These are phyloP conservation scores for Staphylotrichum tortipilum DNA, from an alignment of 495 filamentous ascomycete genomes.

Conservation along the genomic window DNA sequence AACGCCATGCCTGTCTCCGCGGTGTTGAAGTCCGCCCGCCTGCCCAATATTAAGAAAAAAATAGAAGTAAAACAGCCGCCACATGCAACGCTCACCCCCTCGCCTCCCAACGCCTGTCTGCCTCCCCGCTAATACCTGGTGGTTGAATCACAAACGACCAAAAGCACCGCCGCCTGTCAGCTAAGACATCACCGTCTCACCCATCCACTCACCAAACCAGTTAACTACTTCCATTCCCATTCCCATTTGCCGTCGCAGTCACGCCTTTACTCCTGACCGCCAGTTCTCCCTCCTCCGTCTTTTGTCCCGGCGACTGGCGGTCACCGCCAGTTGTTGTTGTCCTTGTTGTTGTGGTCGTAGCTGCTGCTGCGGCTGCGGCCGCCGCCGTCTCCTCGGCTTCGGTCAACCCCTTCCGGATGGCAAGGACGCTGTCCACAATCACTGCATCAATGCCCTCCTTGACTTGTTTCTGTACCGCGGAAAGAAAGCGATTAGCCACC, in stretches of 20 bases:
- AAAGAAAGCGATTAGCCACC: neutral
- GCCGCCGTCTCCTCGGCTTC: constrained; percentile 16
- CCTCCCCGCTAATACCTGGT: no score
- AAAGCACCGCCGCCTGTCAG: no score
- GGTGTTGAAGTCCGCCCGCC: constrained; percentile 4
- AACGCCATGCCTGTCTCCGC: neutral
- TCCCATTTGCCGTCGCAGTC: neutral
- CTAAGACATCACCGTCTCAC: no score
- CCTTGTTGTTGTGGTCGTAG: no score
- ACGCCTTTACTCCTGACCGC: constrained; percentile 1
- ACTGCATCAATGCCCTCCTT: constrained; percentile 94
- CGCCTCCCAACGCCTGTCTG: neutral
- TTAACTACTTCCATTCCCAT: neutral
- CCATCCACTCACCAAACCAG: no score
- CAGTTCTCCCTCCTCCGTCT: constrained; percentile 6
- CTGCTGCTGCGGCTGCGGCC: neutral
- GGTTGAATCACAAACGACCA: neutral
- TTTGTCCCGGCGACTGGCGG: constrained; percentile 1
- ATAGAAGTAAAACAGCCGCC: neutral
- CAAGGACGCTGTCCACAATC: constrained; percentile 87
- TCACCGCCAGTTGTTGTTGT: no score
- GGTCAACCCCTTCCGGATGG: constrained; percentile 52
- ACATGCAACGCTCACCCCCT: neutral
- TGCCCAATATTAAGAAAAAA: neutral
- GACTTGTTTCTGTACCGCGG: constrained; percentile 61